Evolutionary conservation across 2,329 filamentous ascomycete species (phyloP).

Genomic region (Albophoma yamanashiensis): DNA sequence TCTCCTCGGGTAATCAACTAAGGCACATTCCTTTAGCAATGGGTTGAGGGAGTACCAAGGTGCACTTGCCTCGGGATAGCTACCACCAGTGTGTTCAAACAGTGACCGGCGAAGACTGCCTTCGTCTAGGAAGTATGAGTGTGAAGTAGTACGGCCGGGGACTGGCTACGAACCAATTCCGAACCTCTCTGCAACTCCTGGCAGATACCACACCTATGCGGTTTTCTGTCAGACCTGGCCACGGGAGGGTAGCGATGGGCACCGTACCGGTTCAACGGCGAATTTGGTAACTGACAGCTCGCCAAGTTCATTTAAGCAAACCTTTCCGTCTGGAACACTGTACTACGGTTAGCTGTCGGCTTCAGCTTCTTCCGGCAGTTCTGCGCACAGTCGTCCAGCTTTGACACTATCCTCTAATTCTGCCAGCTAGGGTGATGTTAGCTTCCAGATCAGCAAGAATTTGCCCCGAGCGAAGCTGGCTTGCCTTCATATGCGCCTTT

Average conservation of each 20-base stretch:
- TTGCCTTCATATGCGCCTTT: constrained; percentile 78
- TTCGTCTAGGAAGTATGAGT: constrained; percentile 51
- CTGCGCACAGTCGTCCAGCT: constrained; percentile 56
- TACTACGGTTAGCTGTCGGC: background rate
- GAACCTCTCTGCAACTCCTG: constrained; percentile 83
- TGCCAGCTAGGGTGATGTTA: constrained; percentile 44
- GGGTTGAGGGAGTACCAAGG: background rate
- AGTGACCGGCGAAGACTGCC: constrained; percentile 73
- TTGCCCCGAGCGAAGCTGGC: background rate
- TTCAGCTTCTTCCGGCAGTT: background rate
- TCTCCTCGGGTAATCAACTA: constrained; percentile 83
- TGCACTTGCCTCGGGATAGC: constrained; percentile 65
- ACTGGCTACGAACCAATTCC: constrained; percentile 54
- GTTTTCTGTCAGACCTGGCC: background rate
- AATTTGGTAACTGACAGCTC: constrained; percentile 94
- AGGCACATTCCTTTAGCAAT: constrained; percentile 10
- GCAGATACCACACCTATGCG: constrained; percentile 62
- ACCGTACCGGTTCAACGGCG: constrained; percentile 78
- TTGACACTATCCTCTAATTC: constrained; percentile 85
- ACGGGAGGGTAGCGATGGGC: background rate
- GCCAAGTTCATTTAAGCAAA: constrained; percentile 75
- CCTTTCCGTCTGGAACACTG: constrained; percentile 67
- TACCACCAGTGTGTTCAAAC: constrained; percentile 93
- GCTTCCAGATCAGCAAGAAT: background rate
- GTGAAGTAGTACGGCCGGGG: background rate